phyloP scores from a whole-genome alignment of 345 rosid species.

The Ceriops zippeliana region DNA sequence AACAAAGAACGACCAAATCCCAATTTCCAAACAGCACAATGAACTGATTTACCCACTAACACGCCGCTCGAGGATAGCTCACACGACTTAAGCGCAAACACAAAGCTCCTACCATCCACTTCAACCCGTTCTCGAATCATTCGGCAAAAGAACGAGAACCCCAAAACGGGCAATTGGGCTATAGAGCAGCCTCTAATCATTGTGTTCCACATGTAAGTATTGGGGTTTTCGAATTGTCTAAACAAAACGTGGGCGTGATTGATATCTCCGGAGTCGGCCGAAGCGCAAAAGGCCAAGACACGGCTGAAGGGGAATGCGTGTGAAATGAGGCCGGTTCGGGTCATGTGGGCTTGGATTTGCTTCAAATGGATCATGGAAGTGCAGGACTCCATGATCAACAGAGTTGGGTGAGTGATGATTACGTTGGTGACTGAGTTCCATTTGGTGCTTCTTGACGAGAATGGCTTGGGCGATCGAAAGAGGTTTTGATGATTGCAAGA shows the following conservation, averaged over 20 bases:
- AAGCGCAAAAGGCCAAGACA: constrained; percentile 38
- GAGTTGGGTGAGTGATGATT: constrained; percentile 35
- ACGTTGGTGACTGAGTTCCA: constrained; percentile 41
- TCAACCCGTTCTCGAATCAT: constrained; percentile 30
- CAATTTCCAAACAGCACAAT: constrained; percentile 30
- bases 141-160: constrained; percentile 23
- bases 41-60: constrained; percentile 29
- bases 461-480: not conserved
- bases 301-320: constrained; percentile 45
- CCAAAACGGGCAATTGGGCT: constrained; percentile 19
- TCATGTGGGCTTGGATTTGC: constrained; percentile 47
- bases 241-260: constrained; percentile 31
- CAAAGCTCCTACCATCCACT: constrained; percentile 37
- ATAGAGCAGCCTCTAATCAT: constrained; percentile 38
- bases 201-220: constrained; percentile 44
- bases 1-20: constrained; percentile 33
- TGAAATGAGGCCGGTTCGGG: constrained; percentile 29
- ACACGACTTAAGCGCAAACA: constrained; percentile 36
- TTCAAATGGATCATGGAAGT: constrained; percentile 34
- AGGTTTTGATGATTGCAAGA: not conserved
- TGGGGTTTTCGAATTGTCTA: constrained; percentile 26
- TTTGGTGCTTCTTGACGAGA: constrained; percentile 16
- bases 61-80: constrained; percentile 16
- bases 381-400: constrained; percentile 34
- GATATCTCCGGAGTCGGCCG: constrained; percentile 30